A percentile compares a stretch with the other conserved stretches of the same genome.
These are phyloP conservation scores for Carex parvula DNA, from an alignment of 176 grass and related monocot species.

Conservation along the genomic window DNA sequence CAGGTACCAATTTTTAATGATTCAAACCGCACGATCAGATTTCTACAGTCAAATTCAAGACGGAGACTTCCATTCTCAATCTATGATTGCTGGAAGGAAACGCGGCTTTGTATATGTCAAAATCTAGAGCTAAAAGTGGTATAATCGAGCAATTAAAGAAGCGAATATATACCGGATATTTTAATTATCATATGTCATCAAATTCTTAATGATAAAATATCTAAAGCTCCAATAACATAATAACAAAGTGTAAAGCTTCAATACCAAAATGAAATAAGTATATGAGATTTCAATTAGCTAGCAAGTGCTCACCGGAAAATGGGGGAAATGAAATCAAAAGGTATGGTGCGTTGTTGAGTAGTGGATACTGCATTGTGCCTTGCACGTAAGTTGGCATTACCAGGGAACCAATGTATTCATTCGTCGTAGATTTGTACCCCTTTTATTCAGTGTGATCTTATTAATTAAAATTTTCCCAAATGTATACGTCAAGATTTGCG, in stretches of 20 bases:
- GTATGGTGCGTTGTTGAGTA: background rate
- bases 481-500: background rate
- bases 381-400: background rate
- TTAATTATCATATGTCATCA: too few relatives aligned
- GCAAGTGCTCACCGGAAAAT: background rate
- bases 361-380: background rate
- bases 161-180: too few relatives aligned
- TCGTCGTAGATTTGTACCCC: background rate
- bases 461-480: background rate
- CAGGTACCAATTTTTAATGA: background rate
- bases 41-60: background rate
- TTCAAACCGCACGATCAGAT: background rate
- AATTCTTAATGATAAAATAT: too few relatives aligned
- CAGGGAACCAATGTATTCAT: background rate
- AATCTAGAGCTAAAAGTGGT: background rate
- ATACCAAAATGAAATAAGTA: too few relatives aligned
- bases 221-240: too few relatives aligned
- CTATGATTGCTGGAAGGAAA: constrained; percentile 6
- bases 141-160: background rate
- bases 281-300: background rate
- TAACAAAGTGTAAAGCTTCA: too few relatives aligned
- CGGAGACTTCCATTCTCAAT: background rate
- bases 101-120: background rate
- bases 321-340: background rate
- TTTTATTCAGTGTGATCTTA: background rate